Conservation (phyloP, 1,284 basidiomycete species). For the Volvariella volvacea region DNA sequence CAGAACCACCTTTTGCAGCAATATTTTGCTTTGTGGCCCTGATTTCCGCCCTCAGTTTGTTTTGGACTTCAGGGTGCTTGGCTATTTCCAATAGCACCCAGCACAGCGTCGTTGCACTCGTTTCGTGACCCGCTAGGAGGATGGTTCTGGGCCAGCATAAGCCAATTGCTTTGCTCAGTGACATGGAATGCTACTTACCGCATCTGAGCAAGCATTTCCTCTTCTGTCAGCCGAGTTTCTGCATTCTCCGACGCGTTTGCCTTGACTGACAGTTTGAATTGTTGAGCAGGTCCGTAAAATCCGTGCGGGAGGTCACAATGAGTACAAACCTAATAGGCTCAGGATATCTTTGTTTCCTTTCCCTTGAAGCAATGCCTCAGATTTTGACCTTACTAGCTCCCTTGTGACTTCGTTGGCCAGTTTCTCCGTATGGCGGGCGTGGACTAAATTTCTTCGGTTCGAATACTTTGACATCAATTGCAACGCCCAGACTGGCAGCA, state of each 20-base stretch:
- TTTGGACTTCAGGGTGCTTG: constrained; percentile 28
- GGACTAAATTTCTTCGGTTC: constrained; percentile 27
- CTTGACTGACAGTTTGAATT: constrained; percentile 23
- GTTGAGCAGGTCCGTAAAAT: background rate
- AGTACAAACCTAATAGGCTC: constrained; percentile 27
- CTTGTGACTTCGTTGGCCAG: constrained; percentile 32
- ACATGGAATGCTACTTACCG: constrained; percentile 18
- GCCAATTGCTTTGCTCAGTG: background rate
- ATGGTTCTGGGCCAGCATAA: constrained; percentile 27
- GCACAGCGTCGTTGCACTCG: constrained; percentile 32
- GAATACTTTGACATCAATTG: constrained; percentile 35
- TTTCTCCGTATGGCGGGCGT: constrained; percentile 33
- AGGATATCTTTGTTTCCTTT: constrained; percentile 35
- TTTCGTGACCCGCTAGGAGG: constrained; percentile 36
- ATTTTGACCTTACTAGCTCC: constrained; percentile 33
- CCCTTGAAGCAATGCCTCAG: constrained; percentile 31
- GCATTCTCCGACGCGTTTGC: constrained; percentile 35
- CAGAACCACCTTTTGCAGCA: constrained; percentile 25
- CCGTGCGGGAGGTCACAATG: background rate
- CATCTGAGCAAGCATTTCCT: constrained; percentile 37
- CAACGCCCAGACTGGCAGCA: constrained; percentile 32
- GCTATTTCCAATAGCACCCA: constrained; percentile 38
- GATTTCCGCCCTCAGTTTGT: constrained; percentile 32
- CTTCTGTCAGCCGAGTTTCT: constrained; percentile 28
- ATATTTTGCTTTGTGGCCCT: constrained; percentile 25